A percentile compares a stretch with the other conserved stretches of the same genome.
These are phyloP conservation scores for Uronychia setigera DNA, from an alignment of 73 alveolate genomes.

Conservation along the genomic window DNA sequence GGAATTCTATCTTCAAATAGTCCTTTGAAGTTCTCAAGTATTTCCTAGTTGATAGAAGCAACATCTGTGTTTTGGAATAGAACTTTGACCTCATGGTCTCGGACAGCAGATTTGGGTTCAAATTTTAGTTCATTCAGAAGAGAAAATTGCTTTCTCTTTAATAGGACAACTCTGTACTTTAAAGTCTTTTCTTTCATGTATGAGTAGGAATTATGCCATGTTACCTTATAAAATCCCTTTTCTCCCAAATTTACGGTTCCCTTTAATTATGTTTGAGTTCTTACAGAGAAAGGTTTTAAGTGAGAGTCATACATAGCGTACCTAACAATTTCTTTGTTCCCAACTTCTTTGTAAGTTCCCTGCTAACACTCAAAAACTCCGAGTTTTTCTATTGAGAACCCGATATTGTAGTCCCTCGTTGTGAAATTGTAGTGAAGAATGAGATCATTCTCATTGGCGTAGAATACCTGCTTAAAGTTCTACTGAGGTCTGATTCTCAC, in stretches of 20 bases:
- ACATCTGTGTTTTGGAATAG: not conserved
- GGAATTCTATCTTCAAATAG: not conserved
- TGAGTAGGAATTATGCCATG: constrained; percentile 51
- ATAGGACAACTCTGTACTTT: constrained; percentile 29
- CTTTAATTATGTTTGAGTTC: not conserved
- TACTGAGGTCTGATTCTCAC: constrained; percentile 23
- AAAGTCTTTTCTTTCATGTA: constrained; percentile 42
- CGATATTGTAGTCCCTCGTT: constrained; percentile 48
- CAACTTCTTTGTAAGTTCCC: constrained; percentile 33
- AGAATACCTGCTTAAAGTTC: constrained; percentile 29
- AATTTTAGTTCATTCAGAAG: not conserved
- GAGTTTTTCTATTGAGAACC: constrained; percentile 48
- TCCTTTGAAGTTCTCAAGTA: not conserved
- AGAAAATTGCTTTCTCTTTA: constrained; percentile 23
- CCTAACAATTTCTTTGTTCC: constrained; percentile 38
- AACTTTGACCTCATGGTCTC: not conserved
- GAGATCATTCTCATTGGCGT: constrained; percentile 18
- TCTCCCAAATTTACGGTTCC: constrained; percentile 8
- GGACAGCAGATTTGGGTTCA: not conserved
- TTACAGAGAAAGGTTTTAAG: constrained; percentile 31
- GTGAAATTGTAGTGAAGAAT: constrained; percentile 48
- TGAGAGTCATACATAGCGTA: constrained; percentile 49
- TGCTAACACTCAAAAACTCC: constrained; percentile 7
- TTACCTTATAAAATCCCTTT: constrained; percentile 35
- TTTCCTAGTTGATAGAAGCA: not conserved